Evolutionary conservation across 106 monocot species (phyloP).

Genomic region (Allium cepa): DNA sequence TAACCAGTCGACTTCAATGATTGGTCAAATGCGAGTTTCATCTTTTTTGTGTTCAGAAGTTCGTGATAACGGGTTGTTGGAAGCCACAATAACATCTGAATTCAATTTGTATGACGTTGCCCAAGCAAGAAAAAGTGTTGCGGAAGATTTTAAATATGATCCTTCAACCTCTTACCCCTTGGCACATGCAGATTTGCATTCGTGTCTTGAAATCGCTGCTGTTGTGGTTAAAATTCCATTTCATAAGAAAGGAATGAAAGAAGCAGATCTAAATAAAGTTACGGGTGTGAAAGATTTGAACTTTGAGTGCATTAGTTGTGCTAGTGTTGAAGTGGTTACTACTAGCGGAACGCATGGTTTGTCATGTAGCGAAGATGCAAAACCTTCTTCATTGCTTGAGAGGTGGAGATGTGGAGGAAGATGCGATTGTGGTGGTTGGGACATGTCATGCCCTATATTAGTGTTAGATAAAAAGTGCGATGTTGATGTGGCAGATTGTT

Average conservation of each 20-base stretch:
- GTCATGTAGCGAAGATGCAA: constrained; percentile 40
- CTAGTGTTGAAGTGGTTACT: constrained; percentile 48
- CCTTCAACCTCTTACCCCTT: constrained; percentile 43
- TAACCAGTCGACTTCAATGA: constrained; percentile 21
- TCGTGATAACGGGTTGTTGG: constrained; percentile 28
- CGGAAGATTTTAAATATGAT: constrained; percentile 20
- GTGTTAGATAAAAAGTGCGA: constrained; percentile 36
- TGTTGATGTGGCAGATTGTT: constrained; percentile 15
- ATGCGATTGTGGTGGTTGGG: constrained; percentile 99
- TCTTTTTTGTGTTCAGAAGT: constrained; percentile 74
- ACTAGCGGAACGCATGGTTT: constrained; percentile 62
- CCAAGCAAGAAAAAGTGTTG: constrained; percentile 43
- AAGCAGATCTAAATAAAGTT: not conserved
- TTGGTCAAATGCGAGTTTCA: constrained; percentile 94
- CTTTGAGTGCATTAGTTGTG: constrained; percentile 1
- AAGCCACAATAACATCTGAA: constrained; percentile 55
- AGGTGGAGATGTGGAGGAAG: constrained; percentile 81
- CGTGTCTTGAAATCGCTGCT: constrained; percentile 62
- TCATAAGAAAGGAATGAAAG: constrained; percentile 30
- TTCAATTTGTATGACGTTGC: constrained; percentile 73
- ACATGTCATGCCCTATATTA: constrained; percentile 81
- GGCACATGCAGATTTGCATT: constrained; percentile 35
- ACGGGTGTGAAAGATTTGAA: not conserved
- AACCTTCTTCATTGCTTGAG: constrained; percentile 77
- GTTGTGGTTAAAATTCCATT: constrained; percentile 52